Conservation (phyloP, 192 early-diverging fungal genomes). For the Linnemannia zychae region DNA sequence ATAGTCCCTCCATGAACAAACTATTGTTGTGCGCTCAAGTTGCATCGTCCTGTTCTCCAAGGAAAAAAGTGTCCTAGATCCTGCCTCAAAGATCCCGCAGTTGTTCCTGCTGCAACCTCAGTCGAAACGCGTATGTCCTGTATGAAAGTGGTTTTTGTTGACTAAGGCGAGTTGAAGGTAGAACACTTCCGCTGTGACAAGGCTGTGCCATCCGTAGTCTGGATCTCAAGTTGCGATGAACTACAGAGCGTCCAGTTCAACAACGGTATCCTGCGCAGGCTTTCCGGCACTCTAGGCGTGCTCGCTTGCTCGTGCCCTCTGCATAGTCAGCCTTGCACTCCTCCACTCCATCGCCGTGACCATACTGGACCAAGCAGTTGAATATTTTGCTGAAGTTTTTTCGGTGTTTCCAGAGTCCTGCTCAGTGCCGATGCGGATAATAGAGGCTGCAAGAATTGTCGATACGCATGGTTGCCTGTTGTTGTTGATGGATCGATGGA, state of each 20-base stretch:
- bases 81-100: background rate
- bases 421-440: no score
- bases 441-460: background rate
- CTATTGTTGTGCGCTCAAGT: background rate
- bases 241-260: background rate
- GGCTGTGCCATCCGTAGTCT: background rate
- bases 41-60: background rate
- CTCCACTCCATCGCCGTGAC: background rate
- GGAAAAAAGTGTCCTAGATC: background rate
- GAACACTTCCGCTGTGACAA: background rate
- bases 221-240: background rate
- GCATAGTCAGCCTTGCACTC: background rate
- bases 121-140: background rate
- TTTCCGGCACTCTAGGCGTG: background rate
- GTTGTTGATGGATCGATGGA: constrained; percentile 30
- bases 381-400: background rate
- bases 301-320: background rate
- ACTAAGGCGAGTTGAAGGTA: background rate
- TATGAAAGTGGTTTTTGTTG: background rate
- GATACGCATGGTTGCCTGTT: background rate
- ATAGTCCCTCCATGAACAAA: background rate
- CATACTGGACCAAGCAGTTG: background rate
- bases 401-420: background rate
- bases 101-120: background rate
- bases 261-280: background rate